Evolutionary conservation across 1,284 basidiomycete species (phyloP).

Genomic region (Pseudozyma sp.): DNA sequence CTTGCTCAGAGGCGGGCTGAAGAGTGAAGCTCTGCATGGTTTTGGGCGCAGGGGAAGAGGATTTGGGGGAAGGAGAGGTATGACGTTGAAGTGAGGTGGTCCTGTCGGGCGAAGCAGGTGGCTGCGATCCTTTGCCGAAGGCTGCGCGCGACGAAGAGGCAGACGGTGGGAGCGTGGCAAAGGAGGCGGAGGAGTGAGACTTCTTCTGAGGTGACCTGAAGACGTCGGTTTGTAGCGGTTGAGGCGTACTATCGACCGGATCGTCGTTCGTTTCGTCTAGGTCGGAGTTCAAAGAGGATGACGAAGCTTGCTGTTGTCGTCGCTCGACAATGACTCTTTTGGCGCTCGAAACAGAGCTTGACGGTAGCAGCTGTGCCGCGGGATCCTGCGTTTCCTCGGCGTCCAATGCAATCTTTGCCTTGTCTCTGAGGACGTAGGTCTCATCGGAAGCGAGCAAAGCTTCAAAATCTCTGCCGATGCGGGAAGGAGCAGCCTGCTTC

Average conservation of each 20-base stretch:
- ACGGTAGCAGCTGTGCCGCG: neutral
- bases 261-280: constrained; percentile 19
- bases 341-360: constrained; percentile 4
- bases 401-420: constrained; percentile 25
- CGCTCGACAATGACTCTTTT: constrained; percentile 43
- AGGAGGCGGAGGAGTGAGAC: constrained; percentile 5
- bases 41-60: constrained; percentile 5
- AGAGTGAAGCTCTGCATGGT: constrained; percentile 19
- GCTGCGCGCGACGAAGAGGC: constrained; percentile 1
- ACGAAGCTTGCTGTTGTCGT: constrained; percentile 14
- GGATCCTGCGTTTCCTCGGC: constrained; percentile 7
- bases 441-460: constrained; percentile 51
- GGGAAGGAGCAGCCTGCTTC: constrained; percentile 19
- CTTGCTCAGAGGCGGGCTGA: constrained; percentile 3
- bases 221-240: constrained; percentile 14
- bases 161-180: constrained; percentile 3
- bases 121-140: constrained; percentile 5
- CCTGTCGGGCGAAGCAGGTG: constrained; percentile 38
- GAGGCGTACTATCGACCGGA: constrained; percentile 18
- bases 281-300: constrained; percentile 14
- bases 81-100: constrained; percentile 37
- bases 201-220: constrained; percentile 18
- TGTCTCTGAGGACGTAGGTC: constrained; percentile 50
- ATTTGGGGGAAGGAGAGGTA: constrained; percentile 2
- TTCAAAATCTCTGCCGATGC: constrained; percentile 53